Percentiles rank a stretch among this genome's conserved stretches.
Conservation (phyloP, 192 early-diverging fungal species). For the Allomyces arbusculus region DNA sequence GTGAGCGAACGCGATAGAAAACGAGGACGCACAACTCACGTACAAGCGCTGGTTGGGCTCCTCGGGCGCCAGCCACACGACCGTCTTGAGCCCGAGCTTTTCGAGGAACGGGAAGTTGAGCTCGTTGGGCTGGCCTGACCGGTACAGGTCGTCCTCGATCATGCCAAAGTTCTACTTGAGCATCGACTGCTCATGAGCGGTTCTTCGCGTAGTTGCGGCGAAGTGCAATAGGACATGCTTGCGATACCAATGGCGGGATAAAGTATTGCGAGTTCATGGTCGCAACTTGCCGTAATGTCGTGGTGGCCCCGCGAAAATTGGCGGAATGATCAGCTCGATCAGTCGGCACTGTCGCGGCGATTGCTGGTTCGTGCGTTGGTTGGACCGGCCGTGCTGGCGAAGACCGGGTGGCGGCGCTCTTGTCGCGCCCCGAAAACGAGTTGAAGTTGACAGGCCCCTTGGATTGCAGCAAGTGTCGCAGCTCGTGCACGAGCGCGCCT, state of each 20-base stretch:
- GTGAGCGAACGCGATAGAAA: neutral
- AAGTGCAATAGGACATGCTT: neutral
- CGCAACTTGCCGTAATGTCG: neutral
- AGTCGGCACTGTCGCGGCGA: too few species aligned
- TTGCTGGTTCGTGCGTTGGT: too few species aligned
- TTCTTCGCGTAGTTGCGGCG: neutral
- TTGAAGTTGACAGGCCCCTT: too few species aligned
- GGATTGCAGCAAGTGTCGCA: too few species aligned
- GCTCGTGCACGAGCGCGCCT: too few species aligned
- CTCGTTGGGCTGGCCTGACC: constrained; percentile 95
- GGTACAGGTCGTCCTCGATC: constrained; percentile 90
- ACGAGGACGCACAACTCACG: neutral
- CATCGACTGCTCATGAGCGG: neutral
- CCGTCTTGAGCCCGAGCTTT: constrained; percentile 78
- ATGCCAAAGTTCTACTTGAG: constrained; percentile 75
- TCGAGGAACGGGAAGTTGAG: constrained; percentile 98
- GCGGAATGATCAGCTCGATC: too few species aligned
- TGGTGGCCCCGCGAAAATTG: too few species aligned
- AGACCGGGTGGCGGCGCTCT: too few species aligned
- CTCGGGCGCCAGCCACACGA: constrained; percentile 90
- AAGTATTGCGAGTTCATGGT: constrained; percentile 50
- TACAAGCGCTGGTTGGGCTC: constrained; percentile 88
- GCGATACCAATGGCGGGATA: constrained; percentile 47
- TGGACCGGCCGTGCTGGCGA: too few species aligned
- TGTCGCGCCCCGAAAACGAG: too few species aligned